Base-by-base conservation (phyloP, 495 filamentous ascomycete genomes). In the Talaromyces thailandensis region DNA sequence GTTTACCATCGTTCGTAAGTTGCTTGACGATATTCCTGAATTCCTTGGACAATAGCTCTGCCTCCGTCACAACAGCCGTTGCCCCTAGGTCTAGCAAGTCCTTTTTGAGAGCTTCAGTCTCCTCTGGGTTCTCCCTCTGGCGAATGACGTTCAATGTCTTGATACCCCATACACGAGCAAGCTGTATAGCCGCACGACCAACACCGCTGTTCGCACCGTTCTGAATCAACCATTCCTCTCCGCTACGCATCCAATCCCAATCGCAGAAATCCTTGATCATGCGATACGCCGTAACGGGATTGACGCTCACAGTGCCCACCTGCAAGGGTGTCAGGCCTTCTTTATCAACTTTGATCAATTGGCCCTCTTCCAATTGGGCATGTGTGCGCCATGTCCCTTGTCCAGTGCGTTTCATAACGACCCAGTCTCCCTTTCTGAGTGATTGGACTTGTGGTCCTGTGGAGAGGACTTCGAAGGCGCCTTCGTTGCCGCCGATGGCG, bases 381-480 rank as follows among this genome's bases (percentile, higher is more conserved):
- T 98, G 93, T 25, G 95, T 98, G 58, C 94, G 81, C 88, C 94
- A 96, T 12, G 94, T 96, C 18, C 94, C 94, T 67, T 92, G 89
- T 0, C 86, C 86, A 0, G 90, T 89, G 43, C 74, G 73, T 35
- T 86, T 85, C 76, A 95, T 93, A 57, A 98, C 88, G 7, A 94
- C 92, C 89, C 94, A 96, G 69, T 99, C 94, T 6, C 95, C 94
- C 65, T 81, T 84, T 37, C 71, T 58, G 12, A 88, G 69, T 23
- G 65, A 75, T 53, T 82, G 79, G 25, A 86, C 85, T 24, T 72
- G 71, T 0, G 79, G 74, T 3, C 91, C 89, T 1, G 84, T 78
- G 2, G 86, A 77, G 29, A 88, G 72, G 7, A 98, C 86, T 73
- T 97, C 91, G 65, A 96, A 93, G 21, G 89, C 89, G 56, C 88